Evolutionary conservation across 345 rosid genomes (phyloP).

Genomic region (Bretschneidera sinensis): DNA sequence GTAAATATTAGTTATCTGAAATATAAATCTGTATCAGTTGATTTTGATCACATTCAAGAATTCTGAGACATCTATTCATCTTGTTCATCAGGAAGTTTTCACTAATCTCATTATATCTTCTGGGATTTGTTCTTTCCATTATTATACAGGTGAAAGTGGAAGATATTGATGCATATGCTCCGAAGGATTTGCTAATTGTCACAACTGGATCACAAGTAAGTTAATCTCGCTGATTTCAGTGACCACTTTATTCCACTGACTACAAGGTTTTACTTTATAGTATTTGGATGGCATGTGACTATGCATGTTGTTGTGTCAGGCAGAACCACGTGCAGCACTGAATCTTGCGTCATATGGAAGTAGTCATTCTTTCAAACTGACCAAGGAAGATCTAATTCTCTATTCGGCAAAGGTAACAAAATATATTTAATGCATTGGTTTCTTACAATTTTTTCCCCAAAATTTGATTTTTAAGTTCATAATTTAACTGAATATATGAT

Average conservation of each 20-base stretch:
- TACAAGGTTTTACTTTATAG: constrained; percentile 13
- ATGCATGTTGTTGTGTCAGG: constrained; percentile 54
- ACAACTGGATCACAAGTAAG: constrained; percentile 99
- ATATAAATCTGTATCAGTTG: no score
- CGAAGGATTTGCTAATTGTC: constrained; percentile 88
- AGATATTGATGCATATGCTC: constrained; percentile 94
- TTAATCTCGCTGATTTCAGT: constrained; percentile 12
- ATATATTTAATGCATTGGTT: neutral
- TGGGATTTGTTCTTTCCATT: constrained; percentile 11
- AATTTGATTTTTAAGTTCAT: neutral
- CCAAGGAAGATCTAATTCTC: constrained; percentile 76
- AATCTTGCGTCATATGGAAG: constrained; percentile 96
- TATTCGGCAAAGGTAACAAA: constrained; percentile 91
- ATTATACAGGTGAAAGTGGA: constrained; percentile 70
- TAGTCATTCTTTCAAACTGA: constrained; percentile 81
- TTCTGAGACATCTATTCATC: neutral
- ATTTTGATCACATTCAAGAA: no score
- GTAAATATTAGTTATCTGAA: no score
- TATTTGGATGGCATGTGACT: constrained; percentile 28
- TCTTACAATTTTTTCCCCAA: constrained; percentile 1
- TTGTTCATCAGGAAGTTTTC: neutral
- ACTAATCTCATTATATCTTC: constrained; percentile 10
- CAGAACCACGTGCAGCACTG: constrained; percentile 97
- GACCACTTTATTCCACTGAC: neutral
- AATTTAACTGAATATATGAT: constrained; percentile 2